Percentiles rank a stretch among this genome's conserved stretches.
Conservation (phyloP, 495 filamentous ascomycete genomes). For the Daldinia vernicosa region DNA sequence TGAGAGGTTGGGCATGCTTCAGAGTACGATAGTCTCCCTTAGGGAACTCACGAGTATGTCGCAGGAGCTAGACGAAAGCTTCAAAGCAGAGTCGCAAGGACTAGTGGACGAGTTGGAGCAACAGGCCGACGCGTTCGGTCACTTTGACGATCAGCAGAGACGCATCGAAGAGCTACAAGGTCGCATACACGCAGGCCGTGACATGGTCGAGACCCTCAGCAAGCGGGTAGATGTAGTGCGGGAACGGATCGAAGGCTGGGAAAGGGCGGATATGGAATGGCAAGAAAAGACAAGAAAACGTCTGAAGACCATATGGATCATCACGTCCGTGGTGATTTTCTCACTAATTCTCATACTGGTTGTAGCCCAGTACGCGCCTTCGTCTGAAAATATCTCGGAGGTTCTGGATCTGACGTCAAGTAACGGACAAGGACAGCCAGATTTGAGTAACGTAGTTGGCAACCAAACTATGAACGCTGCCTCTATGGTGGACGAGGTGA, state of each 20-base stretch:
- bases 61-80: constrained; percentile 66
- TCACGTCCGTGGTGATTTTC: constrained; percentile 57
- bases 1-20: constrained; percentile 76
- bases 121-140: constrained; percentile 72
- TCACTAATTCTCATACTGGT: constrained; percentile 56
- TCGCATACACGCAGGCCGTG: constrained; percentile 69
- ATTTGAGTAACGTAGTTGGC: constrained; percentile 12
- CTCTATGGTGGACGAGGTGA: constrained; percentile 37
- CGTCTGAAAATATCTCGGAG: constrained; percentile 19
- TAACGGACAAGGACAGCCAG: constrained; percentile 9
- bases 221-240: constrained; percentile 71
- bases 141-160: constrained; percentile 75
- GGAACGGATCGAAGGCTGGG: constrained; percentile 73
- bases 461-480: constrained; percentile 35
- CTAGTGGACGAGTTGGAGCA: constrained; percentile 68
- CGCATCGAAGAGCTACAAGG: constrained; percentile 71
- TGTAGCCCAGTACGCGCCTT: constrained; percentile 50
- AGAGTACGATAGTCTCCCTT: constrained; percentile 71
- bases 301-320: constrained; percentile 68
- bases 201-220: constrained; percentile 70
- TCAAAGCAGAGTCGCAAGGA: constrained; percentile 67
- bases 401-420: constrained; percentile 10
- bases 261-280: constrained; percentile 75
- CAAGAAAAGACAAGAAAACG: constrained; percentile 71
- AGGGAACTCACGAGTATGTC: constrained; percentile 74